Percentiles rank a stretch among this genome's conserved stretches.
Conservation (phyloP, 1,284 basidiomycete species). For the Phellinidium pouzarii region DNA sequence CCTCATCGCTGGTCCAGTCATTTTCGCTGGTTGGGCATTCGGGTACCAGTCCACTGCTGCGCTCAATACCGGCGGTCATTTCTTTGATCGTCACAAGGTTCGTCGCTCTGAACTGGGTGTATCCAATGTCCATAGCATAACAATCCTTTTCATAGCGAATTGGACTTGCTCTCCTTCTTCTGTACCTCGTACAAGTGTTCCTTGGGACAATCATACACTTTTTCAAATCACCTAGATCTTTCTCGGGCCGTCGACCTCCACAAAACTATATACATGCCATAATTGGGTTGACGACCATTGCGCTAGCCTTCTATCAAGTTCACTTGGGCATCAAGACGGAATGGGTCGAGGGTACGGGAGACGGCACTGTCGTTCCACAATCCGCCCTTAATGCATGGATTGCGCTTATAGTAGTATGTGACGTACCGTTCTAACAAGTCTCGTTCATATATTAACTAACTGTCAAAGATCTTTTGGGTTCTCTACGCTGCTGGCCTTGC, state of each 20-base stretch:
- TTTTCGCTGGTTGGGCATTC: constrained; percentile 40
- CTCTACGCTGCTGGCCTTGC: constrained; percentile 38
- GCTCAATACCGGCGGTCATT: constrained; percentile 28
- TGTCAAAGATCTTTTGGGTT: constrained; percentile 39
- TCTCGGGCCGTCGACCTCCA: constrained; percentile 36
- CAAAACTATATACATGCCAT: constrained; percentile 44
- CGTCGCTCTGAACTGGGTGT: not conserved
- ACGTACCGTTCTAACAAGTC: not conserved
- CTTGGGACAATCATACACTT: constrained; percentile 50
- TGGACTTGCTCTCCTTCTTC: constrained; percentile 49
- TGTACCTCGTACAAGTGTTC: constrained; percentile 46
- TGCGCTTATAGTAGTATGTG: constrained; percentile 9
- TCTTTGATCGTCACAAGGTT: constrained; percentile 38
- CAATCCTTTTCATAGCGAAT: constrained; percentile 32
- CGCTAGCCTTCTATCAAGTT: constrained; percentile 43
- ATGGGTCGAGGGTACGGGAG: constrained; percentile 34
- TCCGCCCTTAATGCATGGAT: constrained; percentile 42
- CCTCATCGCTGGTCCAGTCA: constrained; percentile 40
- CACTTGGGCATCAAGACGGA: constrained; percentile 43
- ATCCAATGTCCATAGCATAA: not conserved
- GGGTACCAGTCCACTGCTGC: constrained; percentile 32
- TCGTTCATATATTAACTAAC: not conserved
- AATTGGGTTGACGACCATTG: constrained; percentile 40
- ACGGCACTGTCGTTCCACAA: constrained; percentile 33
- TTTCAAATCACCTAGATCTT: constrained; percentile 35